These are phyloP conservation scores for Mycena citricolor DNA, from an alignment of 1,284 basidiomycete species.

Conservation along the genomic window DNA sequence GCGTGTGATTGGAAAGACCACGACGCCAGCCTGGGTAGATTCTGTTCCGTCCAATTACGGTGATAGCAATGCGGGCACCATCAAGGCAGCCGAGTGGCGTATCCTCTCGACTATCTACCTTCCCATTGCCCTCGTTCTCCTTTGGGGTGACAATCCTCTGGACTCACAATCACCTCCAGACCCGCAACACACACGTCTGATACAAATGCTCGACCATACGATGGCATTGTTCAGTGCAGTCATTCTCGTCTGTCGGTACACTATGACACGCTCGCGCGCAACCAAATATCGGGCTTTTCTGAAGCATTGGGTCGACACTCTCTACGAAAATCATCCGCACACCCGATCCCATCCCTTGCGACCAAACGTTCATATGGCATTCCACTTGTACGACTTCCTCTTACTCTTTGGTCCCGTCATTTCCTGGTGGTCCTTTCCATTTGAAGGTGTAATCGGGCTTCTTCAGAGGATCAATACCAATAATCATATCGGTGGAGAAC, in stretches of 20 bases:
- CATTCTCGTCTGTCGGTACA: background rate
- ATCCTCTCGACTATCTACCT: conserved; percentile 24
- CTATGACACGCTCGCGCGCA: background rate
- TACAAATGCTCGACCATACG: conserved; percentile 2
- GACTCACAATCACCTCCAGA: background rate
- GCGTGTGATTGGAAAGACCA: background rate
- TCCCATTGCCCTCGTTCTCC: conserved; percentile 27
- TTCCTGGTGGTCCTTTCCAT: conserved; percentile 22
- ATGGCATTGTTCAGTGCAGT: conserved; percentile 5
- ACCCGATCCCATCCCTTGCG: conserved; percentile 19
- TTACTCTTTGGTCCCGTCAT: conserved; percentile 30
- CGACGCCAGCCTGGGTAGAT: conserved; percentile 24
- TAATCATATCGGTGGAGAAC: conserved; percentile 18
- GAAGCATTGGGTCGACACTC: conserved; percentile 22
- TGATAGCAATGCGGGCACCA: conserved; percentile 23
- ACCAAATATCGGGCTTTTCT: conserved; percentile 5
- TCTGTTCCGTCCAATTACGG: background rate
- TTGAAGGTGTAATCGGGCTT: conserved; percentile 17
- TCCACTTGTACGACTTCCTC: conserved; percentile 33
- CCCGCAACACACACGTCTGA: conserved; percentile 1
- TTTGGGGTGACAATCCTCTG: background rate
- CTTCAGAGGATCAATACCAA: conserved; percentile 18
- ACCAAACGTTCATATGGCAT: conserved; percentile 26
- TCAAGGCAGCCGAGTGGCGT: conserved; percentile 30
- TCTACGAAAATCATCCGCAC: background rate